These are phyloP conservation scores for Populus tomentosa DNA, from an alignment of 441 rosid genomes.

Conservation along the genomic window DNA sequence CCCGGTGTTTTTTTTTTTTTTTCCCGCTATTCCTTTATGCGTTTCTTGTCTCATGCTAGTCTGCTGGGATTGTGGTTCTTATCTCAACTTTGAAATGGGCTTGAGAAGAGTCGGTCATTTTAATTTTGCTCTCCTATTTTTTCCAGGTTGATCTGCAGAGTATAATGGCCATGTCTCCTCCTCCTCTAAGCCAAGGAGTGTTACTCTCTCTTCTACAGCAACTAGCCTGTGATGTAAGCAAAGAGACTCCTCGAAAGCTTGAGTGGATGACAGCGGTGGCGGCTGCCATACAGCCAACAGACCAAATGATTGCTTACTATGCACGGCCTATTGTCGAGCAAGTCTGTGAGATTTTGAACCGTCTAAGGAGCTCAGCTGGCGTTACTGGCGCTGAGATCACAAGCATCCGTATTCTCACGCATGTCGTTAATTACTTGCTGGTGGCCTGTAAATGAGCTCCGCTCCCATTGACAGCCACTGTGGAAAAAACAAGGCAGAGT, in stretches of 20 bases:
- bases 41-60: neutral
- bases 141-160: slow-evolving; percentile 55
- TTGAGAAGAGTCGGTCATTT: neutral
- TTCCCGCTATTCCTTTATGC: neutral
- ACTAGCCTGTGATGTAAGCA: slow-evolving; percentile 57
- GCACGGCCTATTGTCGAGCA: slow-evolving; percentile 55
- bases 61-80: neutral
- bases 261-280: slow-evolving; percentile 75
- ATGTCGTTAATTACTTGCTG: slow-evolving; percentile 52
- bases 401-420: slow-evolving; percentile 53
- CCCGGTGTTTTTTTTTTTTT: neutral
- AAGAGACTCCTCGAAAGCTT: slow-evolving; percentile 49
- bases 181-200: slow-evolving; percentile 69
- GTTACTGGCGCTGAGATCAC: slow-evolving; percentile 36
- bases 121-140: neutral
- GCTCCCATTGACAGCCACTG: no score
- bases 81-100: neutral
- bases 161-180: slow-evolving; percentile 38
- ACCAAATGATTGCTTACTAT: slow-evolving; percentile 51
- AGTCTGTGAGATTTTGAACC: slow-evolving; percentile 52
- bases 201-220: slow-evolving; percentile 72
- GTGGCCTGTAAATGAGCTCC: slow-evolving; percentile 46
- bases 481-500: neutral
- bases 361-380: slow-evolving; percentile 39
- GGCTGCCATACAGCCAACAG: slow-evolving; percentile 52